phyloP scores from a whole-genome alignment of 2,329 filamentous ascomycete genomes.

The Cladosporium sp. region DNA sequence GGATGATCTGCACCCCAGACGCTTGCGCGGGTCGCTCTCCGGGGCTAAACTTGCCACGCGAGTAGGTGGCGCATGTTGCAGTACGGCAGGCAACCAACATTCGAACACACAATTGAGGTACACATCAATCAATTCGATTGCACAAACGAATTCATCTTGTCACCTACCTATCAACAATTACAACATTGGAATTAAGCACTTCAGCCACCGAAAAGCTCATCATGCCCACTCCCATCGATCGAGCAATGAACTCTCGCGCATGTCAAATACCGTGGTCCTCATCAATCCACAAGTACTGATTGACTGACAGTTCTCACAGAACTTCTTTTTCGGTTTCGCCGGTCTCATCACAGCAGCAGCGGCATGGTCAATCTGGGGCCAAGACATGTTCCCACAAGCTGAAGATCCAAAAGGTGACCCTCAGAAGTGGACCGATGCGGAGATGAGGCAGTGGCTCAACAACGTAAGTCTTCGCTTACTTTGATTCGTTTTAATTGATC shows the following conservation, averaged over 20 bases:
- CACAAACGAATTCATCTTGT: not conserved
- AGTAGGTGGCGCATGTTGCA: not conserved
- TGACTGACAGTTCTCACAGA: constrained; percentile 17
- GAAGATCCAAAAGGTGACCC: constrained; percentile 74
- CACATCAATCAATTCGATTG: too few species aligned
- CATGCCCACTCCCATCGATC: constrained; percentile 49
- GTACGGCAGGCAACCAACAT: not conserved
- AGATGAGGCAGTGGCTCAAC: constrained; percentile 75
- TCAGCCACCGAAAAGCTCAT: not conserved
- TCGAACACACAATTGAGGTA: not conserved
- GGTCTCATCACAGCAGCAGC: constrained; percentile 77
- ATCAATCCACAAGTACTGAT: not conserved
- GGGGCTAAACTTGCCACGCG: not conserved
- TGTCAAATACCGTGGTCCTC: constrained; percentile 11
- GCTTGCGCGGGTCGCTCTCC: not conserved
- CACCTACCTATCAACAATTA: too few species aligned
- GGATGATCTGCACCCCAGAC: constrained; percentile 10
- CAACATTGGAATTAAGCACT: not conserved
- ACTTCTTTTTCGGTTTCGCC: constrained; percentile 62
- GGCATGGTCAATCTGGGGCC: constrained; percentile 79
- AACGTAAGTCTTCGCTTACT: constrained; percentile 59
- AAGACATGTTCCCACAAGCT: constrained; percentile 73
- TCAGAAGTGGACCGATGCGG: constrained; percentile 70
- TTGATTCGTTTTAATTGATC: not conserved
- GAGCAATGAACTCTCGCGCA: constrained; percentile 43